Base-by-base conservation (phyloP, 768 basidiomycete species). In the Boletus pseudopeckii region DNA sequence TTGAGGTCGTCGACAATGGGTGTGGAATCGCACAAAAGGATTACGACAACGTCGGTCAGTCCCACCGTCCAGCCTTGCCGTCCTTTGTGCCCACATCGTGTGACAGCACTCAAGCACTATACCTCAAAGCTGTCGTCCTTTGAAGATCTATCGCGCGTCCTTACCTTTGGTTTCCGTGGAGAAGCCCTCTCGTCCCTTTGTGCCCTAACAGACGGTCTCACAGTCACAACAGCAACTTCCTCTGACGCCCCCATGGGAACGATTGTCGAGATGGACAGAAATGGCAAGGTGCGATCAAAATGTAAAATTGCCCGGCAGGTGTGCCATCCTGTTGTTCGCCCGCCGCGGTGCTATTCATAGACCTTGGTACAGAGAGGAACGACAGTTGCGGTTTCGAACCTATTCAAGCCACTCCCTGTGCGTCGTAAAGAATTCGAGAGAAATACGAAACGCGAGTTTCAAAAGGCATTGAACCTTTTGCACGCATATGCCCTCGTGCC, bases 171-270 rank as follows among this genome's bases (percentile, higher is more conserved):
- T 0, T 99, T 98, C 66, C 82, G 97, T 36, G 97, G 97, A 15
- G 97, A 99, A 72, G 97, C 97, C 0, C 76, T 99, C 0, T 92
- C 93, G 7, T 94, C 96, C 3, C 77, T 99, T 0, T 99, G 95
- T 64, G 91, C 91, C 1, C 72, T 97, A 1, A 81, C 84, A 46
- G 85, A 89, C 50, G 71, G 75, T 4, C 80, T 98, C 11, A 76
- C 74, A 0, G 77, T 98, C 45, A 79, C 79, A 1, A 98, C 96
- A 0, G 79, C 90, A 4, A 93, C 90, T 0, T 75, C 77, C 18
- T 69, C 74, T 8, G 84, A 83, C 3, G 80, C 86, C 1, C 93
- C 94, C 0, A 83, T 89, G 75, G 97, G 93, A 2, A 83, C 85
- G 5, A 72, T 81, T 20, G 74, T 99, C n/a, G 81, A 88, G 45